Base-by-base conservation (phyloP, 805 yeast genomes). In the Yarrowia keelungensis region DNA sequence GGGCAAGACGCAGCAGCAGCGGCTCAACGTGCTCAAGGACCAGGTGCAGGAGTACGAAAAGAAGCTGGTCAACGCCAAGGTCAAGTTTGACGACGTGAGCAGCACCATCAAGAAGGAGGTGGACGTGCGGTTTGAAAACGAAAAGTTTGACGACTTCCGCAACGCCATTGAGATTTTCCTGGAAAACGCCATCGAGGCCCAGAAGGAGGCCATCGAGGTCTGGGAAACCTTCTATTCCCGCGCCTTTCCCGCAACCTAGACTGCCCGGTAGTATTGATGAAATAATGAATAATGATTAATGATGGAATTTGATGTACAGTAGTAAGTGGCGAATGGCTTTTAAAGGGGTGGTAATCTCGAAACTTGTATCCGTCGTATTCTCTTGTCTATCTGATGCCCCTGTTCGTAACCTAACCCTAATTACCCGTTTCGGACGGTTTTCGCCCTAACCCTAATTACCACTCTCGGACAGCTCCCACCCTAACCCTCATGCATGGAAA, bases 131-230 rank as follows among this genome's bases (percentile, higher is more conserved):
- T 91, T 93, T 75, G 97, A 92, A 42, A 80, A 81, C 53, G 94
- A 89, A 69, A 90, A 88, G 73, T 84, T 91, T 43, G 87, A 85
- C 46, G 98, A 93, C 74, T 92, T 94, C 78, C 85, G 97, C 75
- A 90, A 90, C 74, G 86, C 92, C 71, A 90, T 94, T 66, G 99
- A 95, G 78, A 89, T 94, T 12, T 93, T 88, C 74, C 84, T 96
- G 76, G 98, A 95, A 77, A 87, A 95, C 66, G 85, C 95, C 32
- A 90, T 93, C 68, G 99, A 95, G 78, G 84, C 92, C 41, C 99
- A 95, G 78, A 95, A 95, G 79, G 97, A 92, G 76, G 87, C 81
- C 10, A 80, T 80, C 51, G 83, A 80, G 73, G 71, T 78, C 26
- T 80, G 83, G 83, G 83, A 80, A 72, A 80, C 82, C 0, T 95